Conservation (phyloP, 2,329 filamentous ascomycete genomes). For the Calycina herbarum region DNA sequence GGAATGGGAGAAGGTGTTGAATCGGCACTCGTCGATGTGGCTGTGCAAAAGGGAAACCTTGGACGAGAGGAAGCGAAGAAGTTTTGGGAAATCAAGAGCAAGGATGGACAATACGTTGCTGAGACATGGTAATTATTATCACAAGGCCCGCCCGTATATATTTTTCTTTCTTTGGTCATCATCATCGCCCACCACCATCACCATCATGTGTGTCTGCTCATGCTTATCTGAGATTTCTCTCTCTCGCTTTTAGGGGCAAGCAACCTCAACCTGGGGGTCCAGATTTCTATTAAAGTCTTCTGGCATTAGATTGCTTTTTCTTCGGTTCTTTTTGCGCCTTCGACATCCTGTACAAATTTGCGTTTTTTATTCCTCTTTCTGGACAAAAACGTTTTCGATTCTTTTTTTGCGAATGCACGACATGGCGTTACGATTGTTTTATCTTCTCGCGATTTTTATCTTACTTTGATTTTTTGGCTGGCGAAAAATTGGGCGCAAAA, state of each 20-base stretch:
- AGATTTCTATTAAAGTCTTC: neutral
- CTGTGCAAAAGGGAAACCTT: slow-evolving; percentile 88
- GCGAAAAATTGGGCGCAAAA: no score
- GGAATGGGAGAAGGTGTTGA: slow-evolving; percentile 99
- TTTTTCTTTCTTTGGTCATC: neutral
- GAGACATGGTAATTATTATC: slow-evolving; percentile 59
- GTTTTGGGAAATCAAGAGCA: slow-evolving; percentile 92
- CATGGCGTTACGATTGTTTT: no score
- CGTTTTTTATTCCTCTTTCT: neutral
- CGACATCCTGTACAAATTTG: neutral
- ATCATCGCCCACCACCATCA: no score
- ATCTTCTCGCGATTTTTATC: no score
- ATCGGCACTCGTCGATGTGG: slow-evolving; percentile 80
- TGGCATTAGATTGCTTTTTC: neutral
- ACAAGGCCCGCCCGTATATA: neutral
- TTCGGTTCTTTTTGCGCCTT: neutral
- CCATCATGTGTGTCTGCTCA: neutral
- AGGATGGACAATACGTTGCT: slow-evolving; percentile 92
- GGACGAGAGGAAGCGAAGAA: slow-evolving; percentile 76
- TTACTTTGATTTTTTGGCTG: no score
- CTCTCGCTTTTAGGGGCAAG: neutral
- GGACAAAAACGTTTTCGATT: no score
- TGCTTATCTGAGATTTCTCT: neutral
- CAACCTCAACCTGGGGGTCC: neutral
- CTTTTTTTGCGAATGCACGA: no score